Percentiles rank a stretch among this genome's conserved stretches.
Evolutionary conservation across 345 rosid species (phyloP).

Genomic region (Acer saccharum): DNA sequence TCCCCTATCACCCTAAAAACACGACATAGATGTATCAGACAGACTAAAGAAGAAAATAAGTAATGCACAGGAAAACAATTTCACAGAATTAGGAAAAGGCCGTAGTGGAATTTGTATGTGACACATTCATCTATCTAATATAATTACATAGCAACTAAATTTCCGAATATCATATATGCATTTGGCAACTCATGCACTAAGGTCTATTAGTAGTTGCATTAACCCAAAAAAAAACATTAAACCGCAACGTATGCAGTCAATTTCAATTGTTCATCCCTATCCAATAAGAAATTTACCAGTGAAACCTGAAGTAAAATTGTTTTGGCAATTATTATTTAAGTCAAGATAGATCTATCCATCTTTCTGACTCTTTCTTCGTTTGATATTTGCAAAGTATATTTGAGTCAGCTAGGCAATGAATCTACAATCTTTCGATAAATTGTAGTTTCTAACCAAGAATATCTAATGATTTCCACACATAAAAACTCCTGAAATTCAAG

Average conservation of each 20-base stretch:
- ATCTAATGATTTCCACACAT: background rate
- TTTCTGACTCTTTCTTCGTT: background rate
- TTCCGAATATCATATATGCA: too few species aligned
- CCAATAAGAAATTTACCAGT: too few species aligned
- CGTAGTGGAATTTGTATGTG: too few species aligned
- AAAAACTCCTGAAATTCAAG: background rate
- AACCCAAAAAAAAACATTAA: background rate
- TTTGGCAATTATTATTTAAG: background rate
- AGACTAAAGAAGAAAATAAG: too few species aligned
- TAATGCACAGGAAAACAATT: too few species aligned
- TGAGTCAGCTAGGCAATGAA: background rate
- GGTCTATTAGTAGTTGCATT: too few species aligned
- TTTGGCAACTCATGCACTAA: too few species aligned
- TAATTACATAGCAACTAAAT: too few species aligned
- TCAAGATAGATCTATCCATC: background rate
- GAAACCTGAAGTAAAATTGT: background rate
- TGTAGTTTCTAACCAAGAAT: background rate
- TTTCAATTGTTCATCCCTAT: slow-evolving; percentile 3
- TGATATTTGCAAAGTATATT: too few species aligned
- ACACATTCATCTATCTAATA: too few species aligned
- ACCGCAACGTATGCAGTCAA: background rate
- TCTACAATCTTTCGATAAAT: background rate
- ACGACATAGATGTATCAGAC: too few species aligned
- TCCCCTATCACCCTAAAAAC: background rate
- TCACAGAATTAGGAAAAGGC: too few species aligned